Evolutionary conservation across 371 early-diverging fungal genomes (phyloP).

Genomic region (Choanephora cucurbitarum): DNA sequence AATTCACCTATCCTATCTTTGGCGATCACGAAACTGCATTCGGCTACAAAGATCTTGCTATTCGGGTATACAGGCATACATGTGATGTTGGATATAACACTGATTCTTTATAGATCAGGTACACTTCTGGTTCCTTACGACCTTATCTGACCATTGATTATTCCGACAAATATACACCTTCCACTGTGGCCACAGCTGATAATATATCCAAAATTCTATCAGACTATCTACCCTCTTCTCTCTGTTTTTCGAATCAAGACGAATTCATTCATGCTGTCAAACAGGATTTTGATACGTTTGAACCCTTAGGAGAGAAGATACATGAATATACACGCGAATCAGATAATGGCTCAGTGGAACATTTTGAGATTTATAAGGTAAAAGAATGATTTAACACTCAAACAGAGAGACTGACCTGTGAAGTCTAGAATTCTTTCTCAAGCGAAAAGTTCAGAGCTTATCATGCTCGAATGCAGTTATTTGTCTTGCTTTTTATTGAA

Average conservation of each 20-base stretch:
- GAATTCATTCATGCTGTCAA: conserved; percentile 63
- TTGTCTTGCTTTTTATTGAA: conserved; percentile 86
- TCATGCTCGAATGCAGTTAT: conserved; percentile 75
- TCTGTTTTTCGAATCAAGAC: conserved; percentile 55
- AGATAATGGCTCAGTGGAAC: conserved; percentile 40
- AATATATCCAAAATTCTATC: conserved; percentile 46
- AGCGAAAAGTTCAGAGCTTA: conserved; percentile 70
- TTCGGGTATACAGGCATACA: conserved; percentile 53
- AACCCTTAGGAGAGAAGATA: conserved; percentile 73
- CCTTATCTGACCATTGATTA: conserved; percentile 69
- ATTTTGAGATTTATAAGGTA: conserved; percentile 81
- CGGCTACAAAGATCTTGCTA: conserved; percentile 81
- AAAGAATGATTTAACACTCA: neutral
- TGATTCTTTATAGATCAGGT: conserved; percentile 59
- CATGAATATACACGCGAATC: conserved; percentile 59
- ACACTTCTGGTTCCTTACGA: conserved; percentile 77
- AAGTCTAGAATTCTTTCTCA: conserved; percentile 35
- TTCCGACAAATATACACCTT: conserved; percentile 41
- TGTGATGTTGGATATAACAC: neutral
- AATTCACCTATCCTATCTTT: conserved; percentile 87
- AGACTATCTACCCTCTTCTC: conserved; percentile 32
- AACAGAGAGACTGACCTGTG: neutral
- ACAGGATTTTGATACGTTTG: conserved; percentile 60
- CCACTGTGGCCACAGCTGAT: conserved; percentile 31
- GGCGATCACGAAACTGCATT: conserved; percentile 87